These are phyloP conservation scores for Beta lomatogona DNA, from an alignment of 179 eudicot genomes.

Conservation along the genomic window DNA sequence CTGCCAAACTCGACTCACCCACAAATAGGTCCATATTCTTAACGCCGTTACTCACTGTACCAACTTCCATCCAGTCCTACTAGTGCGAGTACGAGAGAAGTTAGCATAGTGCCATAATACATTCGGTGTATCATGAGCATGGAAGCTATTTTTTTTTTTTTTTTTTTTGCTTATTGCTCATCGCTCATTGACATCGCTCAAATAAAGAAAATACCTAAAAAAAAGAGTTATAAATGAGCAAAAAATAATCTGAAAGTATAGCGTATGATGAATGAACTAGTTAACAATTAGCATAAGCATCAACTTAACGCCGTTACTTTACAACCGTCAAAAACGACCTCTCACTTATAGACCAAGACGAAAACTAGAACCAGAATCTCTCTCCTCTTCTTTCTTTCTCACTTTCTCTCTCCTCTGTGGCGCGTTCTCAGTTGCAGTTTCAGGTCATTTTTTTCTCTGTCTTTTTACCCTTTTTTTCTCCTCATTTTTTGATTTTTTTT, in stretches of 20 bases:
- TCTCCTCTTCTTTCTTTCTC: conserved; percentile 18
- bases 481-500: background rate
- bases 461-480: background rate
- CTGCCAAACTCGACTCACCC: conserved; percentile 20
- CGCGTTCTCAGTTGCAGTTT: conserved; percentile 26
- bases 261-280: no score
- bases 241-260: no score
- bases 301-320: conserved; percentile 26
- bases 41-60: conserved; percentile 22
- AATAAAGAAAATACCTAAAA: no score
- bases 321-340: conserved; percentile 32
- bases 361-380: conserved; percentile 44
- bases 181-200: no score
- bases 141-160: no score
- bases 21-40: conserved; percentile 5
- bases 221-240: no score
- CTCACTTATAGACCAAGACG: conserved; percentile 7
- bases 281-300: background rate
- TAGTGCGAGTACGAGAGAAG: no score
- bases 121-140: no score
- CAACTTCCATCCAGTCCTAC: background rate
- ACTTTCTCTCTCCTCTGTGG: conserved; percentile 26
- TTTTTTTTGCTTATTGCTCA: no score
- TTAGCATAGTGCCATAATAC: no score
- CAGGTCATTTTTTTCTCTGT: conserved; percentile 27